Evolutionary conservation across 2,329 filamentous ascomycete genomes (phyloP).

Genomic region (Diaporthe nobilis): DNA sequence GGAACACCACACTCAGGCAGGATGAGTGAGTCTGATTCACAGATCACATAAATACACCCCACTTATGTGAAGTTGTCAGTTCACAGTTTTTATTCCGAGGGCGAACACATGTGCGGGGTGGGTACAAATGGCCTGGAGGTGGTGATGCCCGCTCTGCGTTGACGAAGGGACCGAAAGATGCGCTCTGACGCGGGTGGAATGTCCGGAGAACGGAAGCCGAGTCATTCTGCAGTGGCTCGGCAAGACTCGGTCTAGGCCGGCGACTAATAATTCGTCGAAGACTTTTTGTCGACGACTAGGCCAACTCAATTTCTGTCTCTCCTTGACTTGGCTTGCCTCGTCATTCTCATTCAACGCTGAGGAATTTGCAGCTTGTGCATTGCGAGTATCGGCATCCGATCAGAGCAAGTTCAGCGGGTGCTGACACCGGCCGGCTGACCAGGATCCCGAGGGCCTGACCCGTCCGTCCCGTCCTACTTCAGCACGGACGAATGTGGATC

Average conservation of each 20-base stretch:
- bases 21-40: background rate
- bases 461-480: background rate
- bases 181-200: constrained; percentile 1
- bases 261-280: constrained; percentile 7
- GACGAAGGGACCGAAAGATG: background rate
- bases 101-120: background rate
- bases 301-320: background rate
- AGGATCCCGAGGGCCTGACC: constrained; percentile 11
- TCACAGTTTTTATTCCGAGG: background rate
- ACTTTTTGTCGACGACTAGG: constrained; percentile 7
- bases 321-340: background rate
- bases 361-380: background rate
- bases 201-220: constrained; percentile 29
- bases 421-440: constrained; percentile 26
- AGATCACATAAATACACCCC: background rate
- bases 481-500: background rate
- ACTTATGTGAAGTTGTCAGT: background rate
- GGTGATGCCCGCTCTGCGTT: background rate
- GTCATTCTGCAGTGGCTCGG: constrained; percentile 34
- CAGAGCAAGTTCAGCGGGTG: background rate
- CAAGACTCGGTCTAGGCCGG: constrained; percentile 26
- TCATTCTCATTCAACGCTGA: background rate
- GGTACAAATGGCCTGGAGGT: background rate
- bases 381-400: constrained; percentile 1
- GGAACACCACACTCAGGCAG: background rate